phyloP scores from a whole-genome alignment of 768 basidiomycete species.

The Phlegmacium glaucopus region DNA sequence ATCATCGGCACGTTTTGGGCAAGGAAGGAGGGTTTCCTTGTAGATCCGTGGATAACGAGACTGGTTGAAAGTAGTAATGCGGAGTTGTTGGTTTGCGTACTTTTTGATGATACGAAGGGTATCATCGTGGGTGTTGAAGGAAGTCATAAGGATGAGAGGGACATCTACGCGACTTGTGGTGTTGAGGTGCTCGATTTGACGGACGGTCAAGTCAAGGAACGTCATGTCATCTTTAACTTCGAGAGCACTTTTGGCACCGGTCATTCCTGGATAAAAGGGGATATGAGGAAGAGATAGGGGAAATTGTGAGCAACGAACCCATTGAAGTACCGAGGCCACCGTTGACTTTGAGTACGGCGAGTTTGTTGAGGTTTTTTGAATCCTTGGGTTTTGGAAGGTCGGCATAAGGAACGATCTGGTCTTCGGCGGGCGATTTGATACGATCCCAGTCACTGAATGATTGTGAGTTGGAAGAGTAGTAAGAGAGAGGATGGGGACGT shows the following conservation, averaged over 20 bases:
- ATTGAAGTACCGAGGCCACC: constrained; percentile 91
- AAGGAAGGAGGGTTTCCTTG: constrained; percentile 85
- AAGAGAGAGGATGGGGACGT: constrained; percentile 23
- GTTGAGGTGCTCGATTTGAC: constrained; percentile 96
- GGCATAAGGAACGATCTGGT: constrained; percentile 84
- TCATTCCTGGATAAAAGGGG: constrained; percentile 53
- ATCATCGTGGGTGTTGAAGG: constrained; percentile 97
- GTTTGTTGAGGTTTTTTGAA: constrained; percentile 76
- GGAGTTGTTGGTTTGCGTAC: constrained; percentile 92
- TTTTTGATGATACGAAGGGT: constrained; percentile 96
- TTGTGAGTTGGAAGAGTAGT: constrained; percentile 7
- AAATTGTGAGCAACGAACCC: constrained; percentile 44
- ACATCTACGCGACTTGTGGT: constrained; percentile 81
- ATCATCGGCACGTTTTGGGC: constrained; percentile 70
- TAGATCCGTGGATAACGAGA: constrained; percentile 91
- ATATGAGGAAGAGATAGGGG: neutral
- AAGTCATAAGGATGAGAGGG: constrained; percentile 98
- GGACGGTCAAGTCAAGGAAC: constrained; percentile 91
- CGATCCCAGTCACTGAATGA: constrained; percentile 75
- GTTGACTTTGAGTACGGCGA: constrained; percentile 94
- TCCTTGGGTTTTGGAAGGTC: constrained; percentile 58
- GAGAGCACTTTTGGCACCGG: constrained; percentile 87
- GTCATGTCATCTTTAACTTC: constrained; percentile 98
- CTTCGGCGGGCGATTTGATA: constrained; percentile 81
- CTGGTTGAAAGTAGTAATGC: constrained; percentile 91